A percentile compares a stretch with the other conserved stretches of the same genome.
Evolutionary conservation across 2,329 filamentous ascomycete species (phyloP).

Genomic region (Cercospora sojina): DNA sequence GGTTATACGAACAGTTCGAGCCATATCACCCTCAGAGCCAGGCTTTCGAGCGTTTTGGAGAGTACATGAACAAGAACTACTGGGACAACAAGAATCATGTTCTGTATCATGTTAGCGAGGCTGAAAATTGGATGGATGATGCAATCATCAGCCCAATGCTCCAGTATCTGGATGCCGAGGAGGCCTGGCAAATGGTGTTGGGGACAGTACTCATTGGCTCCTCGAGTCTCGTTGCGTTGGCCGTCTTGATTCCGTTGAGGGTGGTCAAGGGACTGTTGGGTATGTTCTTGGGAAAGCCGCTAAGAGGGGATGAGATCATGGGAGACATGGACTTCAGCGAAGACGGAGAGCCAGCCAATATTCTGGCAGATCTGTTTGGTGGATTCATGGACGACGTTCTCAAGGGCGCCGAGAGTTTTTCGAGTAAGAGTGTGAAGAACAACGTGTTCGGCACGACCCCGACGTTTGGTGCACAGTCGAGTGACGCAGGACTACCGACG

Average conservation of each 20-base stretch:
- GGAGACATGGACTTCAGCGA: conserved; percentile 1
- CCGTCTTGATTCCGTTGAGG: conserved; percentile 1
- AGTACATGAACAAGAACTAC: conserved; percentile 19
- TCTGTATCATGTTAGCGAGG: conserved; percentile 14
- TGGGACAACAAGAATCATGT: conserved; percentile 15
- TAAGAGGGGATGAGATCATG: conserved; percentile 20
- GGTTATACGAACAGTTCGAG: conserved; percentile 25
- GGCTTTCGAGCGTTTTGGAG: conserved; percentile 16
- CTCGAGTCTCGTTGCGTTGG: neutral
- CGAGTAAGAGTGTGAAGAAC: neutral
- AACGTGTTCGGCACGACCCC: neutral
- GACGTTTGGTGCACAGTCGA: neutral
- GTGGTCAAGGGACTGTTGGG: conserved; percentile 1
- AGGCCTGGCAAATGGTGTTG: conserved; percentile 1
- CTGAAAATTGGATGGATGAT: conserved; percentile 19
- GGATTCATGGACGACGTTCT: neutral
- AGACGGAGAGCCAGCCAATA: neutral
- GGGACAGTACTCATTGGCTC: conserved; percentile 7
- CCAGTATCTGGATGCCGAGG: conserved; percentile 10
- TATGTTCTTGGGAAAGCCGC: conserved; percentile 19
- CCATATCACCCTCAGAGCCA: conserved; percentile 15
- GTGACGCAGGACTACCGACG: neutral
- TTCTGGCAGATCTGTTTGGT: neutral
- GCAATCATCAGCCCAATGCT: conserved; percentile 15
- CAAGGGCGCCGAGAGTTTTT: neutral